Evolutionary conservation across 192 early-diverging fungal genomes (phyloP), one percentile per base, ranked within the genome.

Genomic region (Polychytrium aggregatum): DNA sequence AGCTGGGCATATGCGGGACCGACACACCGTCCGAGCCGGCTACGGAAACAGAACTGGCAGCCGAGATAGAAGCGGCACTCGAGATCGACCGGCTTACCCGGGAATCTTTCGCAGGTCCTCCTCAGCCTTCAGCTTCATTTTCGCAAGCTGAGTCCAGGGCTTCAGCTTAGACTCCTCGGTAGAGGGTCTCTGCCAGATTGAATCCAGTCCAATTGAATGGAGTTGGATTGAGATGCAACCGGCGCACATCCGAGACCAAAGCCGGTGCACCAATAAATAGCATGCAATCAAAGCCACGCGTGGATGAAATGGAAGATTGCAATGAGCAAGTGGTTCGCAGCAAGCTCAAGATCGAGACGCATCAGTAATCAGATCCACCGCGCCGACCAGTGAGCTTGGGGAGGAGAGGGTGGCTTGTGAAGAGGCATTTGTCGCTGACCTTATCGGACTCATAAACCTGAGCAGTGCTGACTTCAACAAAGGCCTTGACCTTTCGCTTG

Each of bases 401-500:
- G n/a, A n/a, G n/a, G n/a, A n/a, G n/a, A n/a, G n/a, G n/a, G n/a
- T n/a, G n/a, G n/a, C n/a, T n/a, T n/a, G n/a, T n/a, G n/a, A n/a
- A n/a, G n/a, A n/a, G n/a, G n/a, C n/a, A n/a, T 50, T 41, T 64
- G 26, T 46, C 3, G 10, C 46, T 10, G 36, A 86, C 87, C 62
- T 81, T 81, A 38, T 75, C 79, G 8, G 67, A 62, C 34, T 91
- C 82, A 63, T 92, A 94, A n/a, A 97, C 77, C 54, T 92, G 90
- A 5, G 79, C 90, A 16, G 90, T 94, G 26, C 88, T 90, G 30
- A 92, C 38, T 43, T 92, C 83, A 8, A 94, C 79, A 67, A 90
- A 86, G 5, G 71, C 73, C 39, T 83, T 83, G 26, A 79, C 78
- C 0, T 72, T 65, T 22, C 79, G 57, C 59, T 84, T 82, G 35